Evolutionary conservation across 345 rosid species (phyloP).

Genomic region (Boechera retrofracta): DNA sequence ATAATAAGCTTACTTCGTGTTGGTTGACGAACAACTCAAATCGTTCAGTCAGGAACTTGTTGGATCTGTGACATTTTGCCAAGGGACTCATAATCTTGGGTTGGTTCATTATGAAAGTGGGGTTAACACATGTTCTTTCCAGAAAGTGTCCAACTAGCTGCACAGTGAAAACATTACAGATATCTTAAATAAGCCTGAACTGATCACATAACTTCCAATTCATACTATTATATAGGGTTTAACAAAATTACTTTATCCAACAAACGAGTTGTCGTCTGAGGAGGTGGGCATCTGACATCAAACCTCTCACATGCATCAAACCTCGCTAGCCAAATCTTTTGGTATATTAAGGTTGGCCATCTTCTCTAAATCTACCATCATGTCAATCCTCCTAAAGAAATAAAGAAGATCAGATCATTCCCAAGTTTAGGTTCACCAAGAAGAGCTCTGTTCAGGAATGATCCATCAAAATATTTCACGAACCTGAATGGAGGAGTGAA

Average conservation of each 20-base stretch:
- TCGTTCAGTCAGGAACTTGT: slow-evolving; percentile 76
- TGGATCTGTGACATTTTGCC: slow-evolving; percentile 63
- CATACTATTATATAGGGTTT: slow-evolving; percentile 11
- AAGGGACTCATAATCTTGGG: slow-evolving; percentile 42
- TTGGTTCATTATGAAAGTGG: slow-evolving; percentile 84
- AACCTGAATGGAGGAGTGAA: slow-evolving; percentile 93
- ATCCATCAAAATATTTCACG: background rate
- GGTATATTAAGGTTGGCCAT: slow-evolving; percentile 81
- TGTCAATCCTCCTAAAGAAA: slow-evolving; percentile 69
- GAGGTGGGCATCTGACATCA: slow-evolving; percentile 83
- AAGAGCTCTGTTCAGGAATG: background rate
- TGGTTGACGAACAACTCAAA: slow-evolving; percentile 88
- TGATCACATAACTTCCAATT: background rate
- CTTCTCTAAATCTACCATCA: slow-evolving; percentile 86
- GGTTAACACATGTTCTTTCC: slow-evolving; percentile 87
- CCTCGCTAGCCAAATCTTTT: slow-evolving; percentile 77
- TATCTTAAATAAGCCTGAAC: background rate
- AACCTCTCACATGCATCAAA: slow-evolving; percentile 64
- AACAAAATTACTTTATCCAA: slow-evolving; percentile 69
- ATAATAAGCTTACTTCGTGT: slow-evolving; percentile 65
- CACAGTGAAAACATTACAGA: slow-evolving; percentile 12
- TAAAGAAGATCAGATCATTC: background rate
- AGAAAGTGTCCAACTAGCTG: slow-evolving; percentile 95
- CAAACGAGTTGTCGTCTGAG: slow-evolving; percentile 81
- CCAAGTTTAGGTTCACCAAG: background rate